Evolutionary conservation across 1,139 yeast genomes (phyloP).

Genomic region (Hyphopichia pseudoburtonii): DNA sequence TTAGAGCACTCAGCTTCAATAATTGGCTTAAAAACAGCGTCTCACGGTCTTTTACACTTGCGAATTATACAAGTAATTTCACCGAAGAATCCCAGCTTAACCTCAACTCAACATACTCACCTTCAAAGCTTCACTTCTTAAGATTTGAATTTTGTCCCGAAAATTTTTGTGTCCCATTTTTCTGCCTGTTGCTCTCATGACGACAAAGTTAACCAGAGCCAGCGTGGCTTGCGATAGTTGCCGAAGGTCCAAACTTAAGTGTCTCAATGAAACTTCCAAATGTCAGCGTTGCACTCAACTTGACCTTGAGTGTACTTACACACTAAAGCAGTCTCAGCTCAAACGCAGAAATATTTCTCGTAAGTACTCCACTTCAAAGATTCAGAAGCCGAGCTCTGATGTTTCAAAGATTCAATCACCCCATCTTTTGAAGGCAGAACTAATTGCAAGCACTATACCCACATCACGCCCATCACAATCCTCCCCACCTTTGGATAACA

Average conservation of each 20-base stretch:
- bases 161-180: background rate
- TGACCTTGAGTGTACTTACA: conserved; percentile 21
- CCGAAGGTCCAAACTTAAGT: conserved; percentile 22
- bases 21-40: no score
- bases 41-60: no score
- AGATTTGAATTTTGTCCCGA: no score
- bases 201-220: conserved; percentile 11
- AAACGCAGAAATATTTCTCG: conserved; percentile 2
- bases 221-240: conserved; percentile 25
- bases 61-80: no score
- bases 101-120: no score
- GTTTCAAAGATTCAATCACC: no score
- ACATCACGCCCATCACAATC: background rate
- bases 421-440: no score
- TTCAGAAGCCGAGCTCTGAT: background rate
- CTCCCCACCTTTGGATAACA: no score
- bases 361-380: background rate
- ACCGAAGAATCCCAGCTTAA: no score
- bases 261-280: conserved; percentile 15
- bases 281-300: conserved; percentile 23
- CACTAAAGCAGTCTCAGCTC: conserved; percentile 21
- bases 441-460: no score
- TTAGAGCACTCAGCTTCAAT: no score
- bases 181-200: background rate
- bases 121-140: no score